Evolutionary conservation across 1,284 basidiomycete species (phyloP), one percentile per base, ranked within the genome.

Genomic region (Chondrostereum purpureum): DNA sequence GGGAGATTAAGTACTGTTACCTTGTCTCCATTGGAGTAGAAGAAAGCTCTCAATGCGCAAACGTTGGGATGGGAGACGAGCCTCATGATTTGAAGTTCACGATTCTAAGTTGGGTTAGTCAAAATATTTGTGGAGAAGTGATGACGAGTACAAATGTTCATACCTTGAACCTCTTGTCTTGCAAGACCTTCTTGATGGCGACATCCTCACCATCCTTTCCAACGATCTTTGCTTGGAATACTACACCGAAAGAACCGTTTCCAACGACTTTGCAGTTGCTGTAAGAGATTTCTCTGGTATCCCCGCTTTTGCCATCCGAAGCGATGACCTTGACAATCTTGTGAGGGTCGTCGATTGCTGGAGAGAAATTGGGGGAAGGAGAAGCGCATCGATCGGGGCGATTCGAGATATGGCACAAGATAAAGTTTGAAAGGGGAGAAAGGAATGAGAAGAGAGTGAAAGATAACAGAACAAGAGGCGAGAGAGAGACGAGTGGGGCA

Each of bases 151-250:
- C 51, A 52, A 46, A 54, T 33, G 51, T 42, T 62, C 78, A 50
- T 55, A 93, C 94, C 90, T 99, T 99, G 87, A 99, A 99, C 55
- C 95, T 84, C 79, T 99, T 99, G 75, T 99, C 95, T 77, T 99
- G 95, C 55, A 99, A 70, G 44, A 99, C 95, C 77, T 98, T 99
- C 84, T 99, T 99, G 79, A 99, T 99, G 46, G 95, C 95, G 59
- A 99, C 96, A 58, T 97, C 93, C 50, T 89, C 85, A 19, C 74
- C 74, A 24, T 78, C 75, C 58, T 78, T 76, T 21, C 74, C 72
- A 44, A 87, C 70, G 50, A 90, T 75, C 68, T 81, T 81, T 54
- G 88, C 82, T 61, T 90, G 92, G 68, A 96, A 99, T 53, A 99
- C 96, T 63, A 99, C 94, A 58, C 96, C 96, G 61, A 99, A 99